phyloP scores from a whole-genome alignment of 2,329 filamentous ascomycete species.

The Metarhizium guizhouense region DNA sequence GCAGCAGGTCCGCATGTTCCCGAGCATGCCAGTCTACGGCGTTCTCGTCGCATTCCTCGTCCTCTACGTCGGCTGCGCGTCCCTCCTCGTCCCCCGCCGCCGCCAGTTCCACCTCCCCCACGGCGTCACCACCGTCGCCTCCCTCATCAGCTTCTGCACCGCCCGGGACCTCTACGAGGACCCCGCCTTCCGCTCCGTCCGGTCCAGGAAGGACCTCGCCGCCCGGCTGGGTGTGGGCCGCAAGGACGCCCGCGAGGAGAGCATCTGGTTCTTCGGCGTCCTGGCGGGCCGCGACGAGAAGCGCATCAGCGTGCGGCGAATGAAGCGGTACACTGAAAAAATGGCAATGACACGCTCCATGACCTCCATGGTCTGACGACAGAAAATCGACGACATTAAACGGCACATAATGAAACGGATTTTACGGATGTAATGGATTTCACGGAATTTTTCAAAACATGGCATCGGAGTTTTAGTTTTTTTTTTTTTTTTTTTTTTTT shows the following conservation, averaged over 20 bases:
- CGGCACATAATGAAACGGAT: background rate
- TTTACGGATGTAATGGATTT: background rate
- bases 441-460: background rate
- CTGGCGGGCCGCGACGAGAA: conserved; percentile 30
- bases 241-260: conserved; percentile 35
- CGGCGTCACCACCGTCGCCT: conserved; percentile 60
- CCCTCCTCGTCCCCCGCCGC: conserved; percentile 52
- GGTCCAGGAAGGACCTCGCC: conserved; percentile 59
- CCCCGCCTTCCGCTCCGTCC: conserved; percentile 59
- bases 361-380: conserved; percentile 11
- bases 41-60: conserved; percentile 63
- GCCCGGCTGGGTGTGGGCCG: conserved; percentile 53
- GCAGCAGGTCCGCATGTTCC: conserved; percentile 54
- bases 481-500: background rate
- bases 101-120: conserved; percentile 62
- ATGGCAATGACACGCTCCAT: conserved; percentile 16
- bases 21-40: conserved; percentile 65
- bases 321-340: conserved; percentile 37
- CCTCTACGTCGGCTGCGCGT: conserved; percentile 58
- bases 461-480: background rate
- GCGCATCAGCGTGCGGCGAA: conserved; percentile 33
- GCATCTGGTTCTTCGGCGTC: conserved; percentile 42
- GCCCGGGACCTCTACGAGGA: conserved; percentile 65
- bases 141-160: conserved; percentile 69
- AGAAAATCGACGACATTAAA: background rate